These are phyloP conservation scores for Sugiyamaella grinbergsii DNA, from an alignment of 1,139 yeast species.

Conservation along the genomic window DNA sequence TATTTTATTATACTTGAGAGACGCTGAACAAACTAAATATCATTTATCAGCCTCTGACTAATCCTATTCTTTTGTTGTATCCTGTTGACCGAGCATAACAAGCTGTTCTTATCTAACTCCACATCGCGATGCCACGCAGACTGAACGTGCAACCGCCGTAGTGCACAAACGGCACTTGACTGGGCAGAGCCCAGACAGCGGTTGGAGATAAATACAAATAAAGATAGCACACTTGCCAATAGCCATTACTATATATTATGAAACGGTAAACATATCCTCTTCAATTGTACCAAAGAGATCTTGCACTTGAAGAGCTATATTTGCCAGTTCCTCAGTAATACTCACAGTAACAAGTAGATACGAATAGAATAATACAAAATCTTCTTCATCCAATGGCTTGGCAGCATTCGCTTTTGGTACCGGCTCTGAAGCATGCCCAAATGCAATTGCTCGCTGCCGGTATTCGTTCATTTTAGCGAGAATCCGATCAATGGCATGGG, in stretches of 20 bases:
- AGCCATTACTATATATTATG: conserved; percentile 11
- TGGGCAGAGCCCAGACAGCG: neutral
- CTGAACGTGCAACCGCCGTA: neutral
- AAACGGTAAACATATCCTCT: conserved; percentile 50
- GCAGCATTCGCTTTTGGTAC: neutral
- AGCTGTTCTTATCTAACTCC: too few species aligned
- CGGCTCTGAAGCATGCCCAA: neutral
- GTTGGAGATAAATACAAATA: too few species aligned
- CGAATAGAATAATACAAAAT: conserved; percentile 73
- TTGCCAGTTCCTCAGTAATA: conserved; percentile 65
- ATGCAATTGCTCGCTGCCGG: conserved; percentile 29
- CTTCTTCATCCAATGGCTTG: conserved; percentile 50
- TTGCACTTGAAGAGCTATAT: conserved; percentile 55
- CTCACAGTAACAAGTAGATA: conserved; percentile 72
- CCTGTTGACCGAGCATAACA: too few species aligned
- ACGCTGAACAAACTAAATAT: too few species aligned
- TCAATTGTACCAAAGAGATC: conserved; percentile 65
- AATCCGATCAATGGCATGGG: conserved; percentile 71
- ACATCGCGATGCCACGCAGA: too few species aligned
- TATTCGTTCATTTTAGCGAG: conserved; percentile 55
- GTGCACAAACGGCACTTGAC: neutral
- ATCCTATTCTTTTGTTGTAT: too few species aligned
- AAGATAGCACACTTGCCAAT: too few species aligned
- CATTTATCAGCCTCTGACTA: too few species aligned
- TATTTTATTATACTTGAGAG: neutral